phyloP scores from a whole-genome alignment of 1,139 yeast genomes.

The Candida freyschussii region DNA sequence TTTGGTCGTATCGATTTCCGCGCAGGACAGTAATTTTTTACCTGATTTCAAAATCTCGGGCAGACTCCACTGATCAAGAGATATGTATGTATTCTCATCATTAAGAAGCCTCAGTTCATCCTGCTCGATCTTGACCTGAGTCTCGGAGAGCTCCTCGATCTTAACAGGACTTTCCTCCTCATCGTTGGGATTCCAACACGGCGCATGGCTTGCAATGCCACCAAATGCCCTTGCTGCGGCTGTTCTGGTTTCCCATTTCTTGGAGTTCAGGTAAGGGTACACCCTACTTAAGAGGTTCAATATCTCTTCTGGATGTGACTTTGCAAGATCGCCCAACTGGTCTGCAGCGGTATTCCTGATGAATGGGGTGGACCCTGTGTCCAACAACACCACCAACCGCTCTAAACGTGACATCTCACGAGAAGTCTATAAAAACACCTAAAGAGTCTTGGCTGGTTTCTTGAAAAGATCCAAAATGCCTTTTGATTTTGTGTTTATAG shows the following conservation, averaged over 20 bases:
- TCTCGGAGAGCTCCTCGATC: slow-evolving; percentile 20
- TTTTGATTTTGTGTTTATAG: too few species aligned
- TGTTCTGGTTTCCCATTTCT: slow-evolving; percentile 93
- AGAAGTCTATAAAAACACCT: too few species aligned
- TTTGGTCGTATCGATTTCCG: slow-evolving; percentile 39
- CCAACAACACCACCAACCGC: slow-evolving; percentile 72
- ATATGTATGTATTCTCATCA: slow-evolving; percentile 39
- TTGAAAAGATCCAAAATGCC: too few species aligned
- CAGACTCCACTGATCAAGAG: slow-evolving; percentile 61
- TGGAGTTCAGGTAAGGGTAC: slow-evolving; percentile 77
- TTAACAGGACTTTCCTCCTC: slow-evolving; percentile 23
- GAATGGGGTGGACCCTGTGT: slow-evolving; percentile 92
- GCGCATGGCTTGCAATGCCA: slow-evolving; percentile 78
- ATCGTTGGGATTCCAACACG: slow-evolving; percentile 79
- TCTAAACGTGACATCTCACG: slow-evolving; percentile 55
- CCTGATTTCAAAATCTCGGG: slow-evolving; percentile 64
- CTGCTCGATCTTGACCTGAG: slow-evolving; percentile 34
- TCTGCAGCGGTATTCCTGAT: slow-evolving; percentile 97
- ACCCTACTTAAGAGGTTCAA: slow-evolving; percentile 81
- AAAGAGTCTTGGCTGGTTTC: too few species aligned
- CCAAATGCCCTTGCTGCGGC: slow-evolving; percentile 96
- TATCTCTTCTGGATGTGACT: slow-evolving; percentile 91
- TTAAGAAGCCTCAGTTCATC: slow-evolving; percentile 30
- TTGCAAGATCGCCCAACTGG: slow-evolving; percentile 90
- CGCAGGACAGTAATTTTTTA: slow-evolving; percentile 65